Percentiles rank a stretch among this genome's conserved stretches.
phyloP scores from a whole-genome alignment of 306 rosid genomes.

The Acacia confusa region DNA sequence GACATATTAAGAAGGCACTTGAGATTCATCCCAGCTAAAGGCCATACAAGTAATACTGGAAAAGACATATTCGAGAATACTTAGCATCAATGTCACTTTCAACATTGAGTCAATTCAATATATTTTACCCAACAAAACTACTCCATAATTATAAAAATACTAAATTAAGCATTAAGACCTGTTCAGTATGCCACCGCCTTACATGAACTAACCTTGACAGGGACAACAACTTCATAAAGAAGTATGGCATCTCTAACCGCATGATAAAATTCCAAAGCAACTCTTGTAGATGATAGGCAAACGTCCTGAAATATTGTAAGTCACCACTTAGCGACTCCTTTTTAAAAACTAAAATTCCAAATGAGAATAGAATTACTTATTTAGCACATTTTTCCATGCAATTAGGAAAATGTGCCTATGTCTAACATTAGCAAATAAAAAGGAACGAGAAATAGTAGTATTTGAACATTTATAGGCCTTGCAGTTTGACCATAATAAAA shows the following conservation, averaged over 20 bases:
- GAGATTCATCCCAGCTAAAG: slow-evolving; percentile 21
- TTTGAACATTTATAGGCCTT: neutral
- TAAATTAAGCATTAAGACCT: slow-evolving; percentile 20
- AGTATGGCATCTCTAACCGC: slow-evolving; percentile 88
- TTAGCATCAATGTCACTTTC: neutral
- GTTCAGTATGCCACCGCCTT: slow-evolving; percentile 16
- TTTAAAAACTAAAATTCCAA: slow-evolving; percentile 9
- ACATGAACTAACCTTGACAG: slow-evolving; percentile 81
- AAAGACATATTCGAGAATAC: slow-evolving; percentile 19
- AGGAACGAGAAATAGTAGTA: neutral
- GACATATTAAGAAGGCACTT: neutral
- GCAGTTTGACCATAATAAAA: neutral
- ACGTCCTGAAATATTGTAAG: slow-evolving; percentile 54
- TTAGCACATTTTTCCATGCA: neutral
- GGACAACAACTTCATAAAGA: slow-evolving; percentile 93
- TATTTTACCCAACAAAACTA: neutral
- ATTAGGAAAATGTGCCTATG: neutral
- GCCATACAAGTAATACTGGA: slow-evolving; percentile 9
- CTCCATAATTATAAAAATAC: slow-evolving; percentile 16
- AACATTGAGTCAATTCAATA: neutral
- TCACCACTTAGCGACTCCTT: neutral
- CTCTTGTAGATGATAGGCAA: slow-evolving; percentile 87
- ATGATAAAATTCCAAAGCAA: slow-evolving; percentile 87
- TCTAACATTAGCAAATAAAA: neutral
- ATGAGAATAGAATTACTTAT: neutral